Evolutionary conservation across 1,139 yeast species (phyloP).

Genomic region (Sugiyamaella japonica): DNA sequence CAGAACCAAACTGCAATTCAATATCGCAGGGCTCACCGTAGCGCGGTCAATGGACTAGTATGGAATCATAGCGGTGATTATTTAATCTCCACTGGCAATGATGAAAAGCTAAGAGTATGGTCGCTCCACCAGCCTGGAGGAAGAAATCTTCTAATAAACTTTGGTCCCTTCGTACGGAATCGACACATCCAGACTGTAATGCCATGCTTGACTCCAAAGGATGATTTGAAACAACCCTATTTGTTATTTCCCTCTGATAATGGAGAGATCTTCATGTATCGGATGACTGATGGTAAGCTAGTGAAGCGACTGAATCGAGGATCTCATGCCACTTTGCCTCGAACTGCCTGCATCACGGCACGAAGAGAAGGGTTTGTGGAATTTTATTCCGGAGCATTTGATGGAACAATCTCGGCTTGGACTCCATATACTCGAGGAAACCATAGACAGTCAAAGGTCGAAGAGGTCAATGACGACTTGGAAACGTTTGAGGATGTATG

Average conservation of each 20-base stretch:
- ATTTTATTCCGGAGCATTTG: slow-evolving; percentile 39
- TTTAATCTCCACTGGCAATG: slow-evolving; percentile 67
- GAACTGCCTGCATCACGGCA: slow-evolving; percentile 54
- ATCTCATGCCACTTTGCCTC: slow-evolving; percentile 25
- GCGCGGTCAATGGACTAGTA: slow-evolving; percentile 69
- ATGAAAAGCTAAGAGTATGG: slow-evolving; percentile 78
- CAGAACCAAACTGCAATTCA: slow-evolving; percentile 32
- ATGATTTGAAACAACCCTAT: slow-evolving; percentile 51
- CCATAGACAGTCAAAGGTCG: not conserved
- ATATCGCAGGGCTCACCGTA: slow-evolving; percentile 62
- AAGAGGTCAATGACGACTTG: slow-evolving; percentile 11
- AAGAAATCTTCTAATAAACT: slow-evolving; percentile 64
- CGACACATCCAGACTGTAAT: slow-evolving; percentile 48
- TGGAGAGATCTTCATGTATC: slow-evolving; percentile 70
- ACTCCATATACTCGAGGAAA: slow-evolving; percentile 21
- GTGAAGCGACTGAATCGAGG: slow-evolving; percentile 52
- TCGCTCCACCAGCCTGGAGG: slow-evolving; percentile 51
- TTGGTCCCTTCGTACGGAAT: slow-evolving; percentile 76
- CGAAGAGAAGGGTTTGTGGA: slow-evolving; percentile 43
- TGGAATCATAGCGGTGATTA: slow-evolving; percentile 68
- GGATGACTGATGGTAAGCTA: slow-evolving; percentile 64
- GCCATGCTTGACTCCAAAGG: slow-evolving; percentile 43
- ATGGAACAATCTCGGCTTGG: slow-evolving; percentile 41
- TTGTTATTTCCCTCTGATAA: slow-evolving; percentile 74
- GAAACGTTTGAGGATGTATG: slow-evolving; percentile 16